phyloP scores from a whole-genome alignment of 495 filamentous ascomycete genomes.

The Penicillium fimorum region DNA sequence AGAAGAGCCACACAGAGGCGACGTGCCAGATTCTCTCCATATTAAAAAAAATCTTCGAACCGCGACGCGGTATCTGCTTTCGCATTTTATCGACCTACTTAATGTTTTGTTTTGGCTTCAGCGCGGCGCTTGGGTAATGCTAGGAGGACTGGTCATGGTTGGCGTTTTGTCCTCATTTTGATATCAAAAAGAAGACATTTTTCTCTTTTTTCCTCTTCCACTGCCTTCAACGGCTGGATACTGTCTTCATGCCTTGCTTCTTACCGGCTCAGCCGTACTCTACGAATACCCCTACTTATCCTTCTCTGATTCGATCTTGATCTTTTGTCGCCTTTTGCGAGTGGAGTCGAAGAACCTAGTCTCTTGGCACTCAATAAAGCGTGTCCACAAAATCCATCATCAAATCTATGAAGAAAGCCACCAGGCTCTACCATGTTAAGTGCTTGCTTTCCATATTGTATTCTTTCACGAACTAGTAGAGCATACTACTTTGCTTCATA shows the following conservation, averaged over 20 bases:
- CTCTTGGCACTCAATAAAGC: neutral
- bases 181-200: neutral
- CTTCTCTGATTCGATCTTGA: neutral
- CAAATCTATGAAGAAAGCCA: neutral
- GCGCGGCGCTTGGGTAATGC: slow-evolving; percentile 9
- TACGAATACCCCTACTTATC: slow-evolving; percentile 2
- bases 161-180: slow-evolving; percentile 5
- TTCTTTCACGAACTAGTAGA: neutral
- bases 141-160: neutral
- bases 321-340: neutral
- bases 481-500: neutral
- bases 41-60: slow-evolving; percentile 12
- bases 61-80: neutral
- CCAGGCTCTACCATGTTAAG: neutral
- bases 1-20: slow-evolving; percentile 24
- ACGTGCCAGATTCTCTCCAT: slow-evolving; percentile 24
- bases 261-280: neutral
- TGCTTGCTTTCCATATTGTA: neutral
- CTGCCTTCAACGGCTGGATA: neutral
- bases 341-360: neutral
- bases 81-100: neutral
- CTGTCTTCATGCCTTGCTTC: neutral
- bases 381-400: neutral
- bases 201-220: neutral
- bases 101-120: neutral